These are phyloP conservation scores for Mycotypha africana DNA, from an alignment of 371 early-diverging fungal species.

Conservation along the genomic window DNA sequence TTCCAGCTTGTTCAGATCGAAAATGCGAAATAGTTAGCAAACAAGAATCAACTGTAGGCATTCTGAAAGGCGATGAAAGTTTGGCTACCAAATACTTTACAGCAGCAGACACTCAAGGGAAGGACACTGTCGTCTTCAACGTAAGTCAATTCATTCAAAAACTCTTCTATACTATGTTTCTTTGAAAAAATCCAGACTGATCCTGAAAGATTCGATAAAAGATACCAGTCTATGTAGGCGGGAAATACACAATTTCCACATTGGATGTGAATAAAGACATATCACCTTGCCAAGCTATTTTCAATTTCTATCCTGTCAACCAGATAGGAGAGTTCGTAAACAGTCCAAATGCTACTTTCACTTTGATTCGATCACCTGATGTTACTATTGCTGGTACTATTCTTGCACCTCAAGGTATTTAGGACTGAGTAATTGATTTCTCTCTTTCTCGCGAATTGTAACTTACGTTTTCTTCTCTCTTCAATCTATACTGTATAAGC, in stretches of 20 bases:
- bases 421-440: background rate
- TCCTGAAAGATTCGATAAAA: background rate
- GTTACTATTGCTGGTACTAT: background rate
- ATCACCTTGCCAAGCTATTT: constrained; percentile 1
- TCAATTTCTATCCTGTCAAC: constrained; percentile 1
- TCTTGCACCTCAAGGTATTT: constrained; percentile 3
- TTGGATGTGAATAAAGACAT: background rate
- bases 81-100: background rate
- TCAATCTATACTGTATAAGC: background rate
- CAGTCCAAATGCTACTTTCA: background rate
- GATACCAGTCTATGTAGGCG: constrained; percentile 1
- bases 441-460: too few relatives aligned
- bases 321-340: background rate
- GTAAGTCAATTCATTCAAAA: background rate
- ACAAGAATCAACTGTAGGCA: background rate
- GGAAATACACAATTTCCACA: constrained; percentile 1
- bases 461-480: background rate
- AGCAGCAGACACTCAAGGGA: too few relatives aligned
- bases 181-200: too few relatives aligned
- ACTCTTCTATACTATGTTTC: background rate
- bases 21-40: background rate
- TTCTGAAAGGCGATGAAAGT: background rate
- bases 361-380: constrained; percentile 1
- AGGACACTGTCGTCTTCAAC: background rate
- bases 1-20: constrained; percentile 4